Evolutionary conservation across 2,329 filamentous ascomycete species (phyloP).

Genomic region (Paramyrothecium roridum): DNA sequence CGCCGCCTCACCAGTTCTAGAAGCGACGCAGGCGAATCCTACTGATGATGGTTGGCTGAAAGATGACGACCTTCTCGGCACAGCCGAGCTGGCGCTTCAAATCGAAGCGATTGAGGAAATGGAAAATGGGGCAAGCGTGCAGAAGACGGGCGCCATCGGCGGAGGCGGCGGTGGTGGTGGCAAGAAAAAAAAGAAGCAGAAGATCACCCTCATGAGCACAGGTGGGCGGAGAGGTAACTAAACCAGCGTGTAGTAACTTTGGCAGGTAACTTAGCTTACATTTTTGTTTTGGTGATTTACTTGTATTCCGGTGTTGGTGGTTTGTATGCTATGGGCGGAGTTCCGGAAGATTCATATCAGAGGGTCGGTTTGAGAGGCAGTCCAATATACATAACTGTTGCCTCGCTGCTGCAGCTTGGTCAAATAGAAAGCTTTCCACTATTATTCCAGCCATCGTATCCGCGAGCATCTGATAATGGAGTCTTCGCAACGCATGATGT

Average conservation of each 20-base stretch:
- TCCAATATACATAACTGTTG: too few species aligned
- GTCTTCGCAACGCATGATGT: too few species aligned
- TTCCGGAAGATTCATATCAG: not conserved
- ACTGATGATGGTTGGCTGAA: slow-evolving; percentile 81
- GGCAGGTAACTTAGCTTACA: not conserved
- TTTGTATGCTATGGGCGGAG: not conserved
- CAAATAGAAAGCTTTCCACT: too few species aligned
- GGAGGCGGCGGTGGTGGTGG: slow-evolving; percentile 24
- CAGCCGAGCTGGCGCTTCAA: slow-evolving; percentile 58
- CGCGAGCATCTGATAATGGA: too few species aligned
- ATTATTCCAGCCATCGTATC: too few species aligned
- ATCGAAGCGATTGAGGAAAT: slow-evolving; percentile 51
- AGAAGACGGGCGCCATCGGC: slow-evolving; percentile 13
- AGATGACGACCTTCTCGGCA: slow-evolving; percentile 69
- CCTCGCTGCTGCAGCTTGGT: too few species aligned
- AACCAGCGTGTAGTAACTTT: slow-evolving; percentile 3
- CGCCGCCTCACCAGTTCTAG: slow-evolving; percentile 53
- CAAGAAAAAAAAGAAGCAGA: slow-evolving; percentile 71
- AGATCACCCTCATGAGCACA: slow-evolving; percentile 71
- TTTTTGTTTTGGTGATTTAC: slow-evolving; percentile 2
- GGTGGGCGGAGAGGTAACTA: slow-evolving; percentile 48
- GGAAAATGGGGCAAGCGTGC: slow-evolving; percentile 15
- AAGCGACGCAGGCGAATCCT: slow-evolving; percentile 24
- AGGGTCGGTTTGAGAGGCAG: too few species aligned
- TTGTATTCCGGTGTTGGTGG: not conserved